Base-by-base conservation (phyloP, 1,284 basidiomycete genomes). In the Ustilago trichophora region DNA sequence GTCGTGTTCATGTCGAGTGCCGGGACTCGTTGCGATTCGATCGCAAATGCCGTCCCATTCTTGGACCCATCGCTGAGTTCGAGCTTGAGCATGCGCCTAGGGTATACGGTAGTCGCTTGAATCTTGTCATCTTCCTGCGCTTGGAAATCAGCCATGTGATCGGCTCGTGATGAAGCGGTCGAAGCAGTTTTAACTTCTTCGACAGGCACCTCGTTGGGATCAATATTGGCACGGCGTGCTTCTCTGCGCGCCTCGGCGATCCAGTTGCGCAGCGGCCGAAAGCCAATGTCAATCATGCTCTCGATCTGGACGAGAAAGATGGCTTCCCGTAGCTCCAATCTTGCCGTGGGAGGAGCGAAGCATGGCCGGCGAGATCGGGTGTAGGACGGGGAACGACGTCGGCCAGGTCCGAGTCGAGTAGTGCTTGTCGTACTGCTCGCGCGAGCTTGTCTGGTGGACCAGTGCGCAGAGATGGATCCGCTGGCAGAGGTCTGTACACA, bases 31-130 rank as follows among this genome's bases (percentile, higher is more conserved):
- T 70, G 45, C 48, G 46, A 11, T 24, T 70, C 67, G 32, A 70
- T 51, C 21, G 53, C 67, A 16, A 11, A 18, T 1, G 98, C 94
- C 75, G 91, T 94, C 24, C 96, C 92, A 0, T 91, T 91, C 0
- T 90, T 91, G 70, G 97, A 93, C 1, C 93, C 91, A 79, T 94
- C 94, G 57, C 89, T 87, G 72, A 98, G 84, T 3, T 90, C 90
- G 11, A 88, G 91, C 18, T 88, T 90, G 31, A 98, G 85, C 37
- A 98, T 86, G 80, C 98, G 98, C 84, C 98, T 97, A 3, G 95
- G 97, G 63, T 97, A 84, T 41, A 98, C 93, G 72, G 93, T 93
- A 0, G 92, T 93, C 12, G 92, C 29, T 8, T 44, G 49, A 2
- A 44, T 21, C 27, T 60, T 64, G 40, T 58, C 57, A n/a, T 70